Base-by-base conservation (phyloP, 1,284 basidiomycete genomes). In the Pisolithus thermaeus region DNA sequence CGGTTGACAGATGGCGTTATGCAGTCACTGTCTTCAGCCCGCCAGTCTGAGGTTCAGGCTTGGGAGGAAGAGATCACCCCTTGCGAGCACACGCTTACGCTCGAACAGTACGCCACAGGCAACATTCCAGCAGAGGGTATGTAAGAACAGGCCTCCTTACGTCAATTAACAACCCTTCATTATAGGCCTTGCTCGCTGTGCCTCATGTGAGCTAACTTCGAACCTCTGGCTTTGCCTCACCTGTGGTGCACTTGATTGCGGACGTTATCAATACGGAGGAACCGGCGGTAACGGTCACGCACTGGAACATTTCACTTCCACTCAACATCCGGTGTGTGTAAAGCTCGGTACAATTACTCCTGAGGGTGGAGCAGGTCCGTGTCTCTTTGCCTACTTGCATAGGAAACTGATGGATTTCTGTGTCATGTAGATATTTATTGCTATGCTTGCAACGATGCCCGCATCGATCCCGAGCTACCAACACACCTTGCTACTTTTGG, bases 291-390 rank as follows among this genome's bases (percentile, higher is more conserved):
- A 98, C 62, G 86, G 94, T 0, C 96, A 99, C 64, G 96, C 90
- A 0, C 70, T 99, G 30, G 65, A 77, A 16, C 97, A 99, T 64
- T 97, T 79, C 56, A 69, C 90, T 50, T 75, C 81, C 52, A 87
- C 87, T 0, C 77, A 78, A 0, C 96, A 99, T 65, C 80, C 86
- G 0, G 79, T 96, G 23, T 90, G 88, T 51, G 95, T 98, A 46
- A 99, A 99, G 67, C 77, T 98, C 3, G 96, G 96, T 2, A 99
- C 96, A 0, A 97, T 99, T 61, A 97, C 95, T 0, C 89, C 96
- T 0, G 95, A 99, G 64, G 96, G 96, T 3, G 80, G 74, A 6
- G 96, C 91, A 53, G 92, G 91, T 91, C 52, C 41, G 75, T 61
- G 1, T 11, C 23, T 6, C 25, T 25, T 28, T 20, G 6, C 25